Evolutionary conservation across 2,329 filamentous ascomycete genomes (phyloP), one percentile per base, ranked within the genome.

Genomic region (Colletotrichum cereale): DNA sequence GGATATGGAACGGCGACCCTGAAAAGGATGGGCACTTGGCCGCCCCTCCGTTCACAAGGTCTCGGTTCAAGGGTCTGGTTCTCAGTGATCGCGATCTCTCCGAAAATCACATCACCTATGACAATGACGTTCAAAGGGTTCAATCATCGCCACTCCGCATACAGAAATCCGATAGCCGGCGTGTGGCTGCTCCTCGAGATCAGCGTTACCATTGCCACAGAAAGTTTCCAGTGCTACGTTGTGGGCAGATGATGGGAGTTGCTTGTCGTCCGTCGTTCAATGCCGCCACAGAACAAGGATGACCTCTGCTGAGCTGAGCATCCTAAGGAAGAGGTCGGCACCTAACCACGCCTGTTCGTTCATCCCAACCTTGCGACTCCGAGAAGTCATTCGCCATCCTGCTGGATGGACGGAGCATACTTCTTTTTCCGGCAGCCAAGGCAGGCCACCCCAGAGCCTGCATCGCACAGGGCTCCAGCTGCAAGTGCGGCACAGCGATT

Each of bases 381-480:
- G 18, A 18, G 29, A 8, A 40, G 47, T 40, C 21, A n/a, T 10
- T 55, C 26, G 29, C 55, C 55, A n/a, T 40, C 16, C 36, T 62
- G 29, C 14, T 38, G 36, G 26, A 56, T 21, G n/a, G 2, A 47
- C 67, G 67, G 67, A 38, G 63, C 16, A 62, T n/a, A 40, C 57
- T 60, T 52, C 64, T 62, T 66, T 8, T 67, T 62, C 42, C 34
- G 65, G 57, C 16, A 8, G 57, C 42, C 52, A 47, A 53, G 64
- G 26, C 5, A 53, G 29, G 10, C n/a, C 34, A 57, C 24, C 36
- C 26, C 29, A 26, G 58, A 16, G 24, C 14, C 21, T 56, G 40
- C 42, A 62, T 57, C 21, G 14, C 16, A 50, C 56, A 57, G 42
- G 44, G 18, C 26, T 42, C 14, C 55, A 58, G 11, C 62, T 61